Base-by-base conservation (phyloP, 176 grass and related monocot genomes). In the Carex myosuroides region DNA sequence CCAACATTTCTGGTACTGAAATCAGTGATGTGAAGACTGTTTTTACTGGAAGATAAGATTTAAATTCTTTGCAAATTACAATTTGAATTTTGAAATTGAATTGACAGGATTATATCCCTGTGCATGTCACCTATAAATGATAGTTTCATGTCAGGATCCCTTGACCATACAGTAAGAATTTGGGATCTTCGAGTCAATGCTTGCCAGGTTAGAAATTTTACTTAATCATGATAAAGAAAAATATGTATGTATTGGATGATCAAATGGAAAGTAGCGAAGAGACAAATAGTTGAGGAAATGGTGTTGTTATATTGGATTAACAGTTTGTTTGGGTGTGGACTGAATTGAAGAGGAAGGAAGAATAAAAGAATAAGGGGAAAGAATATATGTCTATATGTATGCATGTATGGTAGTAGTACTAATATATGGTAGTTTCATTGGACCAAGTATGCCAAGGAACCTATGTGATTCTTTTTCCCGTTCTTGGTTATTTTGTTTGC, bases 141-240 rank as follows among this genome's bases (percentile, higher is more conserved):
- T 87, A 99, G 96, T 84, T 99, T 99, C 84, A 95, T 99, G 91
- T 99, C 93, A 37, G 96, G 90, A 54, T 99, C 96, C 60, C 91
- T 95, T 82, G 93, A 99, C 68, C 96, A 99, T 80, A 95, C 93
- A 76, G 96, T 94, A 35, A 88, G 96, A 92, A 91, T 99, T 86
- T 95, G 96, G 96, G 96, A 95, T 89, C 93, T 99, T 81, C 89
- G 93, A 29, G 96, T 99, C 66, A 99, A 99, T 94, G 93, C 93
- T 89, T 99, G 96, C 79, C 96, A 99, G 91, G 96, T 99, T 86
- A 16, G 61, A 35, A 8, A 79, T 80, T 62, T n/a, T 64, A 62
- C 89, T 20, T 63, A 81, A 6, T 18, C 33, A 60, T 22, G 4
- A 41, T 64, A 33, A 81, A 33, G 6, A 77, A 16, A 30, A 56